Base-by-base conservation (phyloP, 1,284 basidiomycete species). In the Kwoniella shivajii region DNA sequence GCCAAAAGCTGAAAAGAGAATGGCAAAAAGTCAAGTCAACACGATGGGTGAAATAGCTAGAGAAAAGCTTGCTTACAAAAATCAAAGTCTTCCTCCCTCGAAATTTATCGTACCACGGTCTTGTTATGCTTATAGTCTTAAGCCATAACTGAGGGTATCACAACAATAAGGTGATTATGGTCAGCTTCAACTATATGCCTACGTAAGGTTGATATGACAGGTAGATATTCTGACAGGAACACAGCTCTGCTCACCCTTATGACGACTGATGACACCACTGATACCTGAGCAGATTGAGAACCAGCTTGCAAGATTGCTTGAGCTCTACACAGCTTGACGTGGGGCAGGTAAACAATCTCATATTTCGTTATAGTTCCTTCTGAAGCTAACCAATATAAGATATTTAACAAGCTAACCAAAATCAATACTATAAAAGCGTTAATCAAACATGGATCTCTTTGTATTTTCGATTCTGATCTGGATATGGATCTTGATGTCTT, bases 341-440 rank as follows among this genome's bases (percentile, higher is more conserved):
- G 44, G 16, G 48, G 47, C 30, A 52, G 10, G 22, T 50, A 42
- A 10, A 43, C 11, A 22, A 51, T 43, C 14, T 51, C 50, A 11
- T 34, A 5, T 11, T 16, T 16, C 16, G 24, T 49, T 26, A 46
- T 43, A 5, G 13, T 30, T 1, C 45, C 50, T 3, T 46, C 34
- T 18, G 34, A 37, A 0, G 47, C 50, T 2, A 54, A 18, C 46
- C 50, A 61, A 20, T 54, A 61, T 20, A 57, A 26, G 5, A 54
- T 30, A 26, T 61, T 61, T 29, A 52, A 18, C 10, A 61, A 6
- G 22, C 47, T 46, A 1, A 57, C 55, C 3, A 56, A 43, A 22
- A 61, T 57, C 16, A 61, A 31, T 13, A 61, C 52, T 33, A 58
- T 33, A 27, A 61, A 61, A 6, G 53, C 56, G 38, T 61, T 61